phyloP scores from a whole-genome alignment of 768 basidiomycete genomes.

The Lactarius tabidus region DNA sequence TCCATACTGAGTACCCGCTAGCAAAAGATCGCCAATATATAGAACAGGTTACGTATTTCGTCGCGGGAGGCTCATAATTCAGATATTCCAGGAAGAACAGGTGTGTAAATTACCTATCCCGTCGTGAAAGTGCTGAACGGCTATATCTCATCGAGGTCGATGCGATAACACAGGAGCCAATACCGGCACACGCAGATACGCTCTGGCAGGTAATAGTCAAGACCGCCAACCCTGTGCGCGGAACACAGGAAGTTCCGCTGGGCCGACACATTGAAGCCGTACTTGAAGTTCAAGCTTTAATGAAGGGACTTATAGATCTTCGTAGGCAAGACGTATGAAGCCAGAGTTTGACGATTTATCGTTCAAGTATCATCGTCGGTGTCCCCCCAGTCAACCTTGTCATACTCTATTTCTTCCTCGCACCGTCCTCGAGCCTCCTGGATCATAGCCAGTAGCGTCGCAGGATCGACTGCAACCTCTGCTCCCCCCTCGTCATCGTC shows the following conservation, averaged over 20 bases:
- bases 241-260: constrained; percentile 74
- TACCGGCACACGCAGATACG: constrained; percentile 73
- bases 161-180: constrained; percentile 67
- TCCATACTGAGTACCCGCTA: constrained; percentile 26
- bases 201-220: constrained; percentile 89
- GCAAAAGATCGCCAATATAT: constrained; percentile 72
- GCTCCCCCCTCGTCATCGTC: constrained; percentile 35
- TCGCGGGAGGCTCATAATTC: constrained; percentile 63
- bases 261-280: constrained; percentile 67
- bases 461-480: constrained; percentile 39
- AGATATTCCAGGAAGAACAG: constrained; percentile 85
- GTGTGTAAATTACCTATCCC: constrained; percentile 35
- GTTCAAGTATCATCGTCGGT: constrained; percentile 31
- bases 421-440: constrained; percentile 33
- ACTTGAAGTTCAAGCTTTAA: constrained; percentile 73
- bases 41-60: constrained; percentile 78
- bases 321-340: constrained; percentile 63
- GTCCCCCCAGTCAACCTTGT: constrained; percentile 53
- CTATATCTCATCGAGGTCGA: constrained; percentile 50
- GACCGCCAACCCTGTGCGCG: constrained; percentile 72
- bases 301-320: constrained; percentile 81
- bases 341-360: not conserved
- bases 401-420: constrained; percentile 35
- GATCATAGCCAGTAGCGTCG: constrained; percentile 41
- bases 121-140: not conserved